phyloP scores from a whole-genome alignment of 306 rosid genomes.

The Boehmeria nivea region DNA sequence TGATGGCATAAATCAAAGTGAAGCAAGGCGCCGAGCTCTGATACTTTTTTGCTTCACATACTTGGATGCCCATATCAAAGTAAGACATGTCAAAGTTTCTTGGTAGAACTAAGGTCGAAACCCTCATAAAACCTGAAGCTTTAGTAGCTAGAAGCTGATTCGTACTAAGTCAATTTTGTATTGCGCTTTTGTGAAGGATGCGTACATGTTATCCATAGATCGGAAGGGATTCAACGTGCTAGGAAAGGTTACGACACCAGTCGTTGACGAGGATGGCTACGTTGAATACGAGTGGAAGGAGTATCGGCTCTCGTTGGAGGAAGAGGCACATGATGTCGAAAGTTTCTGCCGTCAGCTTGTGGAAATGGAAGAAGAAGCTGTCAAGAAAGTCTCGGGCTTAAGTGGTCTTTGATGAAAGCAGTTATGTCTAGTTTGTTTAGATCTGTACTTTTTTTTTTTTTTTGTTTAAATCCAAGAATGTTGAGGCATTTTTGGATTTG shows the following conservation, averaged over 20 bases:
- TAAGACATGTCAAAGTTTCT: conserved; percentile 13
- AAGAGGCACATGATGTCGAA: conserved; percentile 55
- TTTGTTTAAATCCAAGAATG: neutral
- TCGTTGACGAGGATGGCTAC: conserved; percentile 36
- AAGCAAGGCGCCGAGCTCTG: conserved; percentile 76
- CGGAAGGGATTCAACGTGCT: conserved; percentile 73
- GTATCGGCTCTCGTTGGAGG: conserved; percentile 53
- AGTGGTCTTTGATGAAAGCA: conserved; percentile 46
- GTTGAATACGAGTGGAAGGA: conserved; percentile 65
- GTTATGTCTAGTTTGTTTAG: neutral
- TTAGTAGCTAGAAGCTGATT: too few relatives aligned
- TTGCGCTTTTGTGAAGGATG: conserved; percentile 47
- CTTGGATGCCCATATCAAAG: conserved; percentile 62
- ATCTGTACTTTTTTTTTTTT: neutral
- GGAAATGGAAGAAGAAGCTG: conserved; percentile 78
- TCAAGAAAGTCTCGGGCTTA: conserved; percentile 52
- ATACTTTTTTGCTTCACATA: conserved; percentile 58
- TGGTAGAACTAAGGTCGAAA: too few relatives aligned
- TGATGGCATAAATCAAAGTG: conserved; percentile 80
- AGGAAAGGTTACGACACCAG: conserved; percentile 48
- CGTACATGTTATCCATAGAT: conserved; percentile 56
- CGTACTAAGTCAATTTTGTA: neutral
- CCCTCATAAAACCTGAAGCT: too few relatives aligned
- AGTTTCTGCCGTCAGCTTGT: conserved; percentile 64
- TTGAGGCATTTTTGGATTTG: too few relatives aligned